Conservation (phyloP, 75 land plant species). For the Azolla pinnata region DNA sequence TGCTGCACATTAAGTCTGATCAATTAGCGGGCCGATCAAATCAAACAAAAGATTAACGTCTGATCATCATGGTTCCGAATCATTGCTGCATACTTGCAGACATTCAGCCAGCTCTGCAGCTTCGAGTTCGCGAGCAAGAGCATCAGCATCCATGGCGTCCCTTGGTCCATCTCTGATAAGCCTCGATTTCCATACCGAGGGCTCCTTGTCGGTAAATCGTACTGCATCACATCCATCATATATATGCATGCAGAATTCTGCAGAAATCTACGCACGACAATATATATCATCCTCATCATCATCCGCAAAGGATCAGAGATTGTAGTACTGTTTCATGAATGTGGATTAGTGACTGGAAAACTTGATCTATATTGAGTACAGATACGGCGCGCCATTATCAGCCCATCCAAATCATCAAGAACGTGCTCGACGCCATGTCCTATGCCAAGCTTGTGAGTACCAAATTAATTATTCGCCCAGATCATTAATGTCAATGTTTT, state of each 20-base stretch:
- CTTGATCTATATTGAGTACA: constrained; percentile 17
- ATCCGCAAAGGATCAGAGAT: not conserved
- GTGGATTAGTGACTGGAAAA: not conserved
- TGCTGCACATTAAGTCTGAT: too few relatives aligned
- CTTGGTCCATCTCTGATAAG: constrained; percentile 16
- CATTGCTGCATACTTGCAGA: too few relatives aligned
- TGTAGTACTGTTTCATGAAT: not conserved
- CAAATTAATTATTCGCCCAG: not conserved
- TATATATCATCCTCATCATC: not conserved
- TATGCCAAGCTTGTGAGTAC: constrained; percentile 68
- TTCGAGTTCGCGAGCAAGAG: constrained; percentile 13
- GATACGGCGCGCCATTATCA: constrained; percentile 86
- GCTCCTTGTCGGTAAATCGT: constrained; percentile 23
- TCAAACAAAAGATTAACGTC: too few relatives aligned
- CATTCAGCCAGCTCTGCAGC: constrained; percentile 28
- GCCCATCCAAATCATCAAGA: constrained; percentile 55
- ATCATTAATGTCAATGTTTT: too few relatives aligned
- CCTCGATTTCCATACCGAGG: constrained; percentile 32
- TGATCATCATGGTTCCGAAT: too few relatives aligned
- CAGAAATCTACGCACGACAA: not conserved
- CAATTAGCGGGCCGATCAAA: too few relatives aligned
- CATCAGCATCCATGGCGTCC: constrained; percentile 11
- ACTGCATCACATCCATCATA: not conserved
- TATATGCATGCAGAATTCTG: not conserved
- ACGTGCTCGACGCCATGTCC: constrained; percentile 81